Percentiles rank a stretch among this genome's conserved stretches.
phyloP scores from a whole-genome alignment of 2,329 filamentous ascomycete species.

The Trichoderma pleuroti region DNA sequence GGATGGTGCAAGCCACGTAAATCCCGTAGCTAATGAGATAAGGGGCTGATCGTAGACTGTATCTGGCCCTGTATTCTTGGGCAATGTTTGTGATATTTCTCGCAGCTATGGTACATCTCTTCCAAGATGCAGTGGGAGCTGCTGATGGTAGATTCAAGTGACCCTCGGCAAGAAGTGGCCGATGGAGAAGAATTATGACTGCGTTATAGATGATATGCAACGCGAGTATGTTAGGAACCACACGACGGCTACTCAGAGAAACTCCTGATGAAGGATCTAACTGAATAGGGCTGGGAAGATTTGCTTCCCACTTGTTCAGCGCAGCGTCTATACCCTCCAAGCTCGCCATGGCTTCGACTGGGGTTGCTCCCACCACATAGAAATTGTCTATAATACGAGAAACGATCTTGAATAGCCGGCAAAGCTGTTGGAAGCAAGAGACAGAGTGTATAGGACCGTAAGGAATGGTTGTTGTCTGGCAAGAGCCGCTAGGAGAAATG shows the following conservation, averaged over 20 bases:
- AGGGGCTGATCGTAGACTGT: conserved; percentile 32
- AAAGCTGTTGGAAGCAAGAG: not conserved
- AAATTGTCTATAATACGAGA: not conserved
- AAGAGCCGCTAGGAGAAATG: not conserved
- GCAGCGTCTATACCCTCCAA: not conserved
- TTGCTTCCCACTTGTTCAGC: not conserved
- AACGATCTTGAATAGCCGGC: not conserved
- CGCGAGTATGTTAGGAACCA: not conserved
- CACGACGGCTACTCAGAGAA: not conserved
- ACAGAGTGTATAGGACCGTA: not conserved
- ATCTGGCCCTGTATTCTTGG: conserved; percentile 30
- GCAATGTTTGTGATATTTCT: conserved; percentile 35
- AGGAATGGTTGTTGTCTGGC: not conserved
- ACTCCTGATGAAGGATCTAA: not conserved
- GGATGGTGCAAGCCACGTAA: conserved; percentile 41
- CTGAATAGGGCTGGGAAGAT: not conserved
- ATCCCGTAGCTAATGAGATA: conserved; percentile 38
- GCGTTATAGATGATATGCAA: not conserved
- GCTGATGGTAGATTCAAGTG: not conserved
- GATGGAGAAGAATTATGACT: not conserved
- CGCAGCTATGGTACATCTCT: conserved; percentile 32
- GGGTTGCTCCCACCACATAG: not conserved
- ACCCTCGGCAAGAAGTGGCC: not conserved
- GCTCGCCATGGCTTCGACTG: not conserved
- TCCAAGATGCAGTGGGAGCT: conserved; percentile 22